These are phyloP conservation scores for Pseudozyma thailandica DNA, from an alignment of 1,284 basidiomycete species.

Conservation along the genomic window DNA sequence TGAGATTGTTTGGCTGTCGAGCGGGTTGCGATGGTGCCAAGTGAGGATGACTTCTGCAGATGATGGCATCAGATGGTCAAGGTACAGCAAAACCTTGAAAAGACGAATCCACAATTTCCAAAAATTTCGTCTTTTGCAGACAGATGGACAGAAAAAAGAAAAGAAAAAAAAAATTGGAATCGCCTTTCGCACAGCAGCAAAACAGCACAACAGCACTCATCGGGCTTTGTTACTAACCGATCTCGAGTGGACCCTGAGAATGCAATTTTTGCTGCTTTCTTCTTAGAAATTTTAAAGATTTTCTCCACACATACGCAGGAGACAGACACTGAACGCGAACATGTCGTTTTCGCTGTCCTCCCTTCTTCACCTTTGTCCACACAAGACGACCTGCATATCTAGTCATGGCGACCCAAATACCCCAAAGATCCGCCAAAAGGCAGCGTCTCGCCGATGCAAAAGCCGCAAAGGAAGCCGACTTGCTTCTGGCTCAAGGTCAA, in stretches of 20 bases:
- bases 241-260: constrained; percentile 23
- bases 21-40: constrained; percentile 3
- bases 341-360: not conserved
- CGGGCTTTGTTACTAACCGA: constrained; percentile 23
- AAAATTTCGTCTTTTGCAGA: constrained; percentile 19
- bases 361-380: not conserved
- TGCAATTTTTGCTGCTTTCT: constrained; percentile 7
- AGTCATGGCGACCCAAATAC: constrained; percentile 62
- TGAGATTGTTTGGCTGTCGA: too few relatives aligned
- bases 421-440: constrained; percentile 56
- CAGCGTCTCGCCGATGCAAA: constrained; percentile 51
- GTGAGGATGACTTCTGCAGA: not conserved
- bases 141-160: not conserved
- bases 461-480: constrained; percentile 42
- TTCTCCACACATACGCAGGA: constrained; percentile 20
- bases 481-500: constrained; percentile 49
- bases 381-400: not conserved
- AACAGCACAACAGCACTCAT: constrained; percentile 2
- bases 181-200: not conserved
- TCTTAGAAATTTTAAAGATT: constrained; percentile 26
- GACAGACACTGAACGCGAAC: not conserved
- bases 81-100: not conserved
- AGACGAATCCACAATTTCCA: constrained; percentile 12
- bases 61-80: not conserved
- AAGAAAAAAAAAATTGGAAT: constrained; percentile 19